Evolutionary conservation across 192 early-diverging fungal genomes (phyloP).

Genomic region (Coemansia sp.): DNA sequence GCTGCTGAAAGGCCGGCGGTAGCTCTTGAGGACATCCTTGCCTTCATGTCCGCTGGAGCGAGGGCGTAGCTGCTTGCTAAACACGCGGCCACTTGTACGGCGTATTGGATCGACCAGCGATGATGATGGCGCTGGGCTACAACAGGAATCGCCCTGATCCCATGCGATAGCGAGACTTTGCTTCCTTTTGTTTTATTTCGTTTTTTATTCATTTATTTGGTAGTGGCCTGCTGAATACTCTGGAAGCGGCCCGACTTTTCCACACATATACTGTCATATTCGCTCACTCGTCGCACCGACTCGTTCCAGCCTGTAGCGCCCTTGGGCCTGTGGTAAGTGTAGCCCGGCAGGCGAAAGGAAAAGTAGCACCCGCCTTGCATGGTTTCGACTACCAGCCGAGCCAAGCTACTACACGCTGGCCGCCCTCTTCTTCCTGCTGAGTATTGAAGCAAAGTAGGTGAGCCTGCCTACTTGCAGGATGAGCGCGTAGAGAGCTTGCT

Average conservation of each 20-base stretch:
- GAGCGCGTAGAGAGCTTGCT: no score
- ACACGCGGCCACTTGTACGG: no score
- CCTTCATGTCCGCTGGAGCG: slow-evolving; percentile 34
- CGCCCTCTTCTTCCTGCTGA: no score
- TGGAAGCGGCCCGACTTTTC: no score
- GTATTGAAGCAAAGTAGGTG: no score
- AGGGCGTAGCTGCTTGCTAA: slow-evolving; percentile 3
- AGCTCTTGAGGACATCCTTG: slow-evolving; percentile 41
- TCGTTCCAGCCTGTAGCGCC: neutral
- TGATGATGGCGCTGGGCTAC: neutral
- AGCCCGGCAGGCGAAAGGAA: neutral
- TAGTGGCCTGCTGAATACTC: no score
- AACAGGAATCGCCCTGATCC: neutral
- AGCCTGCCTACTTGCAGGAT: no score
- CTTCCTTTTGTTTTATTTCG: neutral
- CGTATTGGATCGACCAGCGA: neutral
- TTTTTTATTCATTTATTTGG: no score
- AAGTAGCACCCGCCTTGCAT: neutral
- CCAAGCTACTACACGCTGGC: no score
- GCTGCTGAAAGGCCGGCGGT: slow-evolving; percentile 2
- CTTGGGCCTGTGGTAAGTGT: slow-evolving; percentile 5
- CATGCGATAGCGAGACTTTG: neutral
- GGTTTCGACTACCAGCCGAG: no score
- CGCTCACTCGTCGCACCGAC: neutral
- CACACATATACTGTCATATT: no score